Base-by-base conservation (phyloP, 352 stramenopile genomes). In the Saprolegnia parasitica region DNA sequence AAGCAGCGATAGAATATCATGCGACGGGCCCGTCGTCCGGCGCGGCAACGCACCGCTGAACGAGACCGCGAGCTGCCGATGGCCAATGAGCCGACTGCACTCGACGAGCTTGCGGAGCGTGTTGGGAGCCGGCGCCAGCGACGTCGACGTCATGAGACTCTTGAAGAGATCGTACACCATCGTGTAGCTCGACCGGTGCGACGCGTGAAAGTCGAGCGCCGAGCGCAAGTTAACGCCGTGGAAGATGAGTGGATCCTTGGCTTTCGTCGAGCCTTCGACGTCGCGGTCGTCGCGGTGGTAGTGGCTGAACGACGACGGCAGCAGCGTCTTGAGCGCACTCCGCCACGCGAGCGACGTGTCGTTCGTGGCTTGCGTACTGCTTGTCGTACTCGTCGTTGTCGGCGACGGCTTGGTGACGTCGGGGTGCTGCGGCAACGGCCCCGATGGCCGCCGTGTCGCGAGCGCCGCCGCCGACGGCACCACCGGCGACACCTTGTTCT, bases 1-100 rank as follows among this genome's bases (percentile, higher is more conserved):
- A 5, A 96, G 68, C 32, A 96, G 71, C 32, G 93, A 90, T 29
- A 94, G 77, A 45, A 96, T 68, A 73, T 93, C 81, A 32, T 37
- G 5, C 3, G 46, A 50, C 24, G 63, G 21, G 6, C 32, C 11
- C 16, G 24, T 42, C 29, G 18, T 20, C 11, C n/a, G 52, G 11
- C 52, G 52, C 20, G 11, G 24, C 11, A 20, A 18, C 5, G 63
- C 29, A 16, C 49, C 47, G 21, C 63, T 46, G 23, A 62, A 70
- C 16, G 42, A 62, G 32, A 70, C 63, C 4, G 47, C 16, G 39
- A 70, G 45, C n/a, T 70, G 46, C 6, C 63, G 63, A 62, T 70
- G 63, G 9, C 62, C n/a, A 23, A 70, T 70, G 11, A 70, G 37
- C 24, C 63, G 63, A 20, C 63, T 46, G 26, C 63, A 70, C 3